Evolutionary conservation across 176 grass and related monocot species (phyloP), one percentile per base, ranked within the genome.

Genomic region (Dactylis glomerata): DNA sequence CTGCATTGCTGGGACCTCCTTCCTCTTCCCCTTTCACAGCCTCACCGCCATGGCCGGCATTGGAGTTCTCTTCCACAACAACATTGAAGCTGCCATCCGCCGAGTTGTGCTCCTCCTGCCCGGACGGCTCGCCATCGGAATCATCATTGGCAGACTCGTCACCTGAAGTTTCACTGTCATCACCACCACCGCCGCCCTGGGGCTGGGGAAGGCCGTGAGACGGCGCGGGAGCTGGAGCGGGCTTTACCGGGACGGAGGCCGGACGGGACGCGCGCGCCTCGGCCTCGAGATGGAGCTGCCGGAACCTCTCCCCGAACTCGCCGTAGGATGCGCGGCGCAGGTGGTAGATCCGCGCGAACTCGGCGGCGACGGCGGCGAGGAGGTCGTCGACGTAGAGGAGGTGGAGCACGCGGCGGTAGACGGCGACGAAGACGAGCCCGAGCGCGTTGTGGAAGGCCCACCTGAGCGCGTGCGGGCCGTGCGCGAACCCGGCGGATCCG

Each of bases 371-470:
- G 41, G 41, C 69, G 41, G 41, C 24, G 0, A 73, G 41, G 41
- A 73, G 69, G 14, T 73, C 41, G 41, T 73, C 69, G 23, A 73
- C 69, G 41, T 73, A 73, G 41, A 73, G 69, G 14, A 73, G 69
- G 69, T 73, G 69, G 69, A 73, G 69, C 41, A 47, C 47, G 10
- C 27, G 16, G 46, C 47, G 28, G 28, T 75, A 75, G 30, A 75
- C 47, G 46, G 46, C 73, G 30, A 75, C 47, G 28, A 75, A 75
- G 73, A 75, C 73, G 73, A 75, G 73, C 17, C 73, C 91, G 34
- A 90, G 88, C 57, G 90, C 91, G 64, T 93, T 93, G 81, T 93
- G 81, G 82, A 88, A 93, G 69, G 85, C 47, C 91, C 91, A 93
- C 80, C 90, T 86, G 55, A 93, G 85, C 17, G 88, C 87, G 49